These are phyloP conservation scores for Colletotrichum viniferum DNA, from an alignment of 2,329 filamentous ascomycete species.

Conservation along the genomic window DNA sequence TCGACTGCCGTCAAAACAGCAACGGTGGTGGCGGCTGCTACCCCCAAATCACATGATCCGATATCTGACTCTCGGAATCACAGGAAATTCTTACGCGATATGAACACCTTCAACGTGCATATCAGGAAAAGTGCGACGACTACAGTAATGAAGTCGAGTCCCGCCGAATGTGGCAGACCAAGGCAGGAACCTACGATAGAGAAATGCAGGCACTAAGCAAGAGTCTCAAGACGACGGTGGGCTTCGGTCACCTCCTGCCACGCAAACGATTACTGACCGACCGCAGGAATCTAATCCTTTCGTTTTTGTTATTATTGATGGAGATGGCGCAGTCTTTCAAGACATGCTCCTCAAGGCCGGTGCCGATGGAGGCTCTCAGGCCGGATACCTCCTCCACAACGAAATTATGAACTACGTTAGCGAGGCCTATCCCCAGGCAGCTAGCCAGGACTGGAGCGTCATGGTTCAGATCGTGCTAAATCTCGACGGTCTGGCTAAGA, in stretches of 20 bases:
- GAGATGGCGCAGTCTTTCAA: constrained; percentile 38
- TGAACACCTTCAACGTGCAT: neutral
- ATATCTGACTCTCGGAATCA: neutral
- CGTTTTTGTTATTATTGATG: constrained; percentile 38
- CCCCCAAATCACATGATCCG: neutral
- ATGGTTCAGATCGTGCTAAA: constrained; percentile 37
- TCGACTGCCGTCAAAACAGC: neutral
- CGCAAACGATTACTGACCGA: neutral
- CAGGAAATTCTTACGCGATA: constrained; percentile 7
- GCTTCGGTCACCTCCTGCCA: neutral
- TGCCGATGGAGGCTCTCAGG: constrained; percentile 35
- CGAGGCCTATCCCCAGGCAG: constrained; percentile 26
- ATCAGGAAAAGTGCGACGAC: constrained; percentile 22
- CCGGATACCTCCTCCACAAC: constrained; percentile 31
- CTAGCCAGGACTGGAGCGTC: constrained; percentile 35
- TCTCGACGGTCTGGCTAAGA: constrained; percentile 34
- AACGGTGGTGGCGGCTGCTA: neutral
- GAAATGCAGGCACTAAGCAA: constrained; percentile 12
- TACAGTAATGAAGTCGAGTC: constrained; percentile 25
- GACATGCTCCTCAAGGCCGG: constrained; percentile 34
- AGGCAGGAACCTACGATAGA: constrained; percentile 2
- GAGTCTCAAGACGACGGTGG: constrained; percentile 13
- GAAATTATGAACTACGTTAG: constrained; percentile 28
- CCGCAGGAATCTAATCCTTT: constrained; percentile 35
- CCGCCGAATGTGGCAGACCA: constrained; percentile 24